A percentile compares a stretch with the other conserved stretches of the same genome.
Evolutionary conservation across 345 rosid species (phyloP).

Genomic region (Melaleuca quinquenervia): DNA sequence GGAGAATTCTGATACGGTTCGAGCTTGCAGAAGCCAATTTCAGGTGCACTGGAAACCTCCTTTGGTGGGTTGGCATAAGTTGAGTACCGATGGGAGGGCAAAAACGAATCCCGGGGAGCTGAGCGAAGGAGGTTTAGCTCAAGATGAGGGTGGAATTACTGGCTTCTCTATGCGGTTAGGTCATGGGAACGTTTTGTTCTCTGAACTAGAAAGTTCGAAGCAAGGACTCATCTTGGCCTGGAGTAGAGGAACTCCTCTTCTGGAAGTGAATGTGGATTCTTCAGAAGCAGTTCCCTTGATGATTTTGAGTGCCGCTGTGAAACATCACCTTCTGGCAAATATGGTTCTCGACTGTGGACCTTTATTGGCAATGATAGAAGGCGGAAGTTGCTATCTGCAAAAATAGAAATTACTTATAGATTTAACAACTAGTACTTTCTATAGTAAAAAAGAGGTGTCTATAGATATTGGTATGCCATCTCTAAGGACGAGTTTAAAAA

Average conservation of each 20-base stretch:
- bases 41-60: neutral
- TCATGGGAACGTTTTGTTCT: neutral
- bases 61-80: too few relatives aligned
- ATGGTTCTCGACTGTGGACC: neutral
- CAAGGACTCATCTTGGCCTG: neutral
- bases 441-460: too few relatives aligned
- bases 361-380: neutral
- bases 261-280: neutral
- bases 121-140: neutral
- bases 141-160: neutral
- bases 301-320: neutral
- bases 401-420: neutral
- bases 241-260: neutral
- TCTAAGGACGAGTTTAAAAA: neutral
- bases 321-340: neutral
- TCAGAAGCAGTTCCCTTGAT: neutral
- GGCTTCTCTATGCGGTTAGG: neutral
- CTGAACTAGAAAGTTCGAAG: neutral
- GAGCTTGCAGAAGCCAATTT: neutral
- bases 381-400: neutral
- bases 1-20: neutral
- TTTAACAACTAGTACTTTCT: neutral
- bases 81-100: neutral
- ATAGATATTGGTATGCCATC: neutral
- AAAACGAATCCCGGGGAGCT: neutral